These are phyloP conservation scores for Wickerhamiella sorbophila DNA, from an alignment of 805 yeast species.

Conservation along the genomic window DNA sequence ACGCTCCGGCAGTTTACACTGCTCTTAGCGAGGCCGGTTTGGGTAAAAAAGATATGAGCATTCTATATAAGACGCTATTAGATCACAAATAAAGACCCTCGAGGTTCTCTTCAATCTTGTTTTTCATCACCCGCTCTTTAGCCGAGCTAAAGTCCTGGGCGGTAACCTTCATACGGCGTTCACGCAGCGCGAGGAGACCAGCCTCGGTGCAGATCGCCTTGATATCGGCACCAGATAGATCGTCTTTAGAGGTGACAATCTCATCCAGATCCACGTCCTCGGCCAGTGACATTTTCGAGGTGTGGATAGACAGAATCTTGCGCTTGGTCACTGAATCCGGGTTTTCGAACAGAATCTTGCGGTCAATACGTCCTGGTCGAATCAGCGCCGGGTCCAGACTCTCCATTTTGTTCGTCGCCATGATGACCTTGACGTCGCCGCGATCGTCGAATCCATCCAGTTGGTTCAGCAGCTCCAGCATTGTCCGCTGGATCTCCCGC, in stretches of 20 bases:
- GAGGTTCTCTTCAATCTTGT: slow-evolving; percentile 88
- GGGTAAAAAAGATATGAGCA: slow-evolving; percentile 9
- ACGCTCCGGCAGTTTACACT: slow-evolving; percentile 18
- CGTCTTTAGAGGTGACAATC: slow-evolving; percentile 81
- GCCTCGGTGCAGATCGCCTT: slow-evolving; percentile 97
- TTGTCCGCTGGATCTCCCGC: slow-evolving; percentile 92
- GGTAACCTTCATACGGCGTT: slow-evolving; percentile 94
- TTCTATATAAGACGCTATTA: slow-evolving; percentile 15
- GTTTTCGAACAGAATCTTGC: slow-evolving; percentile 89
- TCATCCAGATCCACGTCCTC: slow-evolving; percentile 82
- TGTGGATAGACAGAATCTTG: slow-evolving; percentile 83
- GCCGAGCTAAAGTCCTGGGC: slow-evolving; percentile 89
- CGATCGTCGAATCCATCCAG: slow-evolving; percentile 95
- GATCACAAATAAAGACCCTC: slow-evolving; percentile 74
- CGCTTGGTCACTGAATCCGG: slow-evolving; percentile 88
- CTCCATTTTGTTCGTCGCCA: slow-evolving; percentile 96
- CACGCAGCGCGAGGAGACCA: slow-evolving; percentile 87
- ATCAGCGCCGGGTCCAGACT: slow-evolving; percentile 89
- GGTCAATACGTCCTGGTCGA: slow-evolving; percentile 94
- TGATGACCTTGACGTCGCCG: slow-evolving; percentile 92
- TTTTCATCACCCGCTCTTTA: slow-evolving; percentile 88
- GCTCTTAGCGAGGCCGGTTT: slow-evolving; percentile 5
- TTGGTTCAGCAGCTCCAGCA: slow-evolving; percentile 90
- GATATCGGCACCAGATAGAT: slow-evolving; percentile 92
- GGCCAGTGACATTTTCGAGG: slow-evolving; percentile 81